Percentiles rank a stretch among this genome's conserved stretches.
Conservation (phyloP, 106 monocot genomes). For the Chionographis japonica region DNA sequence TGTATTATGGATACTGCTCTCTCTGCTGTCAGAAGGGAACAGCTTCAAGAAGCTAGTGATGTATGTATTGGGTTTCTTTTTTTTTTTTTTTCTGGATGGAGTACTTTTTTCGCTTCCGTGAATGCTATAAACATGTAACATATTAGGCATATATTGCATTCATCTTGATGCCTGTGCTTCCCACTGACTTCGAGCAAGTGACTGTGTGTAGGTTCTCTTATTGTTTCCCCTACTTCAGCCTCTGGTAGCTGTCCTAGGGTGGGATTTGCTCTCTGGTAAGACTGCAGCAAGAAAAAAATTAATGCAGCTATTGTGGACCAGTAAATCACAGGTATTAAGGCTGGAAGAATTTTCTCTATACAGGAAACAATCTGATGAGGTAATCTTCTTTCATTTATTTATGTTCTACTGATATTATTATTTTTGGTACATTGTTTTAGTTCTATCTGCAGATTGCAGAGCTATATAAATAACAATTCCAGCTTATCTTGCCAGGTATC, state of each 20-base stretch:
- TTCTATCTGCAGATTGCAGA: background rate
- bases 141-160: background rate
- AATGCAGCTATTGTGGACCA: conserved; percentile 78
- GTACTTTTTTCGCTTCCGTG: background rate
- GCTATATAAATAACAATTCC: background rate
- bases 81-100: background rate
- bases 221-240: conserved; percentile 95
- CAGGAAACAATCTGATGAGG: conserved; percentile 68
- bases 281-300: conserved; percentile 61
- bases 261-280: conserved; percentile 87
- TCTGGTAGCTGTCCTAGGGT: conserved; percentile 84
- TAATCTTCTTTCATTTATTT: conserved; percentile 13
- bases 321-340: conserved; percentile 74
- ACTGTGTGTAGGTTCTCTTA: conserved; percentile 56
- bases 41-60: conserved; percentile 82
- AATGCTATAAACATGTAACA: background rate
- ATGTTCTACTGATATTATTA: background rate
- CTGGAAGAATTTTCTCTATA: conserved; percentile 65
- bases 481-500: conserved; percentile 52
- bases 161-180: background rate
- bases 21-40: conserved; percentile 56
- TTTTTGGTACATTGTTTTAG: background rate
- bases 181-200: background rate
- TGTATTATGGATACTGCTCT: conserved; percentile 70
- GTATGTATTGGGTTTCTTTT: conserved; percentile 45